These are phyloP conservation scores for Saturnispora galanensis DNA, from an alignment of 805 yeast genomes.

Conservation along the genomic window DNA sequence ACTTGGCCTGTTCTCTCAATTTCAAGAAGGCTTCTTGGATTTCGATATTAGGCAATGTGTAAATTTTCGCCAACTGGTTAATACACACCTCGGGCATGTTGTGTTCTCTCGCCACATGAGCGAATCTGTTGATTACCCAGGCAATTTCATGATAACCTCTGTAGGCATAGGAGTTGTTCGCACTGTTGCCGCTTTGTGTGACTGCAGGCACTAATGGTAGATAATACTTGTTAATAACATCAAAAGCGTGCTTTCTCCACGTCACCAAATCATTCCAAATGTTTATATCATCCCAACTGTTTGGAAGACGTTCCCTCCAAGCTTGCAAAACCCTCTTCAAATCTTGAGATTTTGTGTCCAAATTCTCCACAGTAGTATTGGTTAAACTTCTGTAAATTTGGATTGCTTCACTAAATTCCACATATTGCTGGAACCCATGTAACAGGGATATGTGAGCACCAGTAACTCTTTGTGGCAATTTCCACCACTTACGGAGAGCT, in stretches of 20 bases:
- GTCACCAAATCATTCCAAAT: slow-evolving; percentile 96
- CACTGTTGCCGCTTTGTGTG: slow-evolving; percentile 62
- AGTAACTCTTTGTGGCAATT: slow-evolving; percentile 64
- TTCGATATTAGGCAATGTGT: slow-evolving; percentile 93
- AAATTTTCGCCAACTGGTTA: slow-evolving; percentile 83
- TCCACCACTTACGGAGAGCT: slow-evolving; percentile 87
- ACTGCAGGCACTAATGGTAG: slow-evolving; percentile 83
- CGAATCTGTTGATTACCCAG: slow-evolving; percentile 96
- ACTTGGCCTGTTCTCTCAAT: slow-evolving; percentile 92
- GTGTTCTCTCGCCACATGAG: slow-evolving; percentile 96
- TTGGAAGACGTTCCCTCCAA: slow-evolving; percentile 96
- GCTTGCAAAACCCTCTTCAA: slow-evolving; percentile 89
- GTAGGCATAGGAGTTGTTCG: slow-evolving; percentile 86
- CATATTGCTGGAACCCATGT: slow-evolving; percentile 94
- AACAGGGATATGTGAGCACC: slow-evolving; percentile 82
- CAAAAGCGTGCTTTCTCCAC: slow-evolving; percentile 98
- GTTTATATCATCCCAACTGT: slow-evolving; percentile 94
- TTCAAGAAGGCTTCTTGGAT: slow-evolving; percentile 96
- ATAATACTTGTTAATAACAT: slow-evolving; percentile 88
- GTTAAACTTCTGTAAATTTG: slow-evolving; percentile 84
- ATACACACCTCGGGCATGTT: slow-evolving; percentile 95
- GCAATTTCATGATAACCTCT: slow-evolving; percentile 98
- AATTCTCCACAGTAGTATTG: slow-evolving; percentile 82
- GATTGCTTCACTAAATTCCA: slow-evolving; percentile 94
- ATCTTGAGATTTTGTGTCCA: slow-evolving; percentile 90